These are phyloP conservation scores for Pelargonium fulgidum DNA, from an alignment of 441 rosid genomes.

Conservation along the genomic window DNA sequence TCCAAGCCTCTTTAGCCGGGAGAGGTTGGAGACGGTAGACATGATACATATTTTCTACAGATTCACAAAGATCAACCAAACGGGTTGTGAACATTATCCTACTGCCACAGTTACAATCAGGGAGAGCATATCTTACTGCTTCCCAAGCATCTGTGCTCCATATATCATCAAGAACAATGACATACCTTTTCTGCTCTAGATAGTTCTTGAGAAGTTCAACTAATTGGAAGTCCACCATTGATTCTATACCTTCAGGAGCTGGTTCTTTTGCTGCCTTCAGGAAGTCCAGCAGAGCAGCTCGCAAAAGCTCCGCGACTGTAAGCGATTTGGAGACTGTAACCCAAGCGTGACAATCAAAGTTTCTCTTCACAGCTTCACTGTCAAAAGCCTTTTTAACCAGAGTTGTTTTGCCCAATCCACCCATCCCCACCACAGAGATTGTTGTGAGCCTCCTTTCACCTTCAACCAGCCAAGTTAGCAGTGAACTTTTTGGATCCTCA, in stretches of 20 bases:
- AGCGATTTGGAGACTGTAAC: constrained; percentile 5
- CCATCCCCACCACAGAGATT: constrained; percentile 9
- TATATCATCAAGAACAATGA: constrained; percentile 9
- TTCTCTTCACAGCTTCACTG: constrained; percentile 4
- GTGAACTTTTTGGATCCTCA: constrained; percentile 7
- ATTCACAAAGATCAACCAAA: constrained; percentile 19
- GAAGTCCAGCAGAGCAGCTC: not conserved
- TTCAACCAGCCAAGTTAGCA: constrained; percentile 2
- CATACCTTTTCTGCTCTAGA: constrained; percentile 3
- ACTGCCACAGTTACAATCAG: constrained; percentile 24
- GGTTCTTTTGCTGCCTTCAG: not conserved
- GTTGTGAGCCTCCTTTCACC: constrained; percentile 1
- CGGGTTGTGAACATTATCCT: constrained; percentile 35
- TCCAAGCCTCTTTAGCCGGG: constrained; percentile 27
- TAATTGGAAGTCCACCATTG: constrained; percentile 9
- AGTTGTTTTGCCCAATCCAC: constrained; percentile 3
- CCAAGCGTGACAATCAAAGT: constrained; percentile 9
- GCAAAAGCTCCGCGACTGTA: constrained; percentile 2
- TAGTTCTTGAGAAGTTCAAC: no score
- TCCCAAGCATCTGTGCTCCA: constrained; percentile 25
- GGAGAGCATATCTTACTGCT: constrained; percentile 29
- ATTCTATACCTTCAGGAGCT: not conserved
- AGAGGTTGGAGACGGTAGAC: constrained; percentile 27
- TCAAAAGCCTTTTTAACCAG: not conserved
- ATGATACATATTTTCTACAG: constrained; percentile 21